Evolutionary conservation across 2,329 filamentous ascomycete species (phyloP), one percentile per base, ranked within the genome.

Genomic region (Aphanocladium album): DNA sequence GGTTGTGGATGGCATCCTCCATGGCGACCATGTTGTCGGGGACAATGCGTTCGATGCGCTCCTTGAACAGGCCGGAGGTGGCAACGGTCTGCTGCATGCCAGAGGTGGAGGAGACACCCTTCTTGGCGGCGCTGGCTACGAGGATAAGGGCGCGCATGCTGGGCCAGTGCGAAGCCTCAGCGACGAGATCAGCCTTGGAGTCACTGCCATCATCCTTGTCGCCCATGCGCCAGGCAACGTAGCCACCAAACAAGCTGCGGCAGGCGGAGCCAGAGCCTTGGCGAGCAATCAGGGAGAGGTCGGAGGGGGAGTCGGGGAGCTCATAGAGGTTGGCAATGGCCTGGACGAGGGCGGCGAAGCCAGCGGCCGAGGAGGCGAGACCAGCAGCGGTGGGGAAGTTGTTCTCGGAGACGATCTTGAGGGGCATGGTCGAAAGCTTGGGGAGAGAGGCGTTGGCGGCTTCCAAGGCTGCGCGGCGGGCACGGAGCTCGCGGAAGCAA

Each of bases 351-450:
- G 87, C 87, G 2, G 87, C 87, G 64, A 89, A 89, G 5, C 87
- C 87, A 1, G 87, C 87, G 1, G 87, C 87, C 0, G 87, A 89
- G 19, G 84, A 88, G 4, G 88, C 87, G 17, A 99, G 86, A 7
- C 95, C 95, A 5, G 95, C 95, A 27, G 95, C 95, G 2, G 95
- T 99, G 64, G 95, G 95, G 83, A 99, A 99, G 83, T 99, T 99
- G 83, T 99, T 99, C 79, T 95, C 90, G 61, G 90, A 95, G 60
- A 97, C 92, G 66, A 99, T 88, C 68, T 88, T 89, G 63, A 99
- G 85, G 37, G 90, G 86, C 69, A 89, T 81, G 56, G 81, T 73
- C 12, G 91, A 90, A 61, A 99, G 86, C 74, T 90, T 91, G 47
- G 93, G 91, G n/a, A 96, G 83, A 23, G 85, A 86, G 0, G 86